Evolutionary conservation across 371 early-diverging fungal species (phyloP).

Genomic region (Enteropsectra breve): DNA sequence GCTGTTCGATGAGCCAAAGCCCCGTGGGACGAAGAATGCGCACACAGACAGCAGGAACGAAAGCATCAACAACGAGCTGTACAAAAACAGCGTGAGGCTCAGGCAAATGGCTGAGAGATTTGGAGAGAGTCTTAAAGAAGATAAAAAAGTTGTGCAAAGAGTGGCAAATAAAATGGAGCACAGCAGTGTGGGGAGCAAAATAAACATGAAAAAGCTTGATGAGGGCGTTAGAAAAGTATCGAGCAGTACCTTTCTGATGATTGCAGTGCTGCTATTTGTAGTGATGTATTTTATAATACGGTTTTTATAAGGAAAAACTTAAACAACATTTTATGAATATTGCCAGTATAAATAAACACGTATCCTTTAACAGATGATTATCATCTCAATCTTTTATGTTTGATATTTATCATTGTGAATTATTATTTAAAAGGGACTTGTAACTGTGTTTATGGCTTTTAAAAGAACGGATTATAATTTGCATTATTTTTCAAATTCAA

Average conservation of each 20-base stretch:
- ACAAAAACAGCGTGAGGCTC: slow-evolving; percentile 7
- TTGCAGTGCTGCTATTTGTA: slow-evolving; percentile 18
- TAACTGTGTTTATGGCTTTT: too few species aligned
- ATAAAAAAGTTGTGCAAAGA: slow-evolving; percentile 17
- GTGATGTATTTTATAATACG: slow-evolving; percentile 34
- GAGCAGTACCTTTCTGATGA: background rate
- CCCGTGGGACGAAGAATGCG: background rate
- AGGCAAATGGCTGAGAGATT: slow-evolving; percentile 13
- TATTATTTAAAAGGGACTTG: too few species aligned
- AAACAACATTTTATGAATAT: too few species aligned
- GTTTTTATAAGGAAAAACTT: slow-evolving; percentile 32
- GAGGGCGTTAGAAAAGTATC: background rate
- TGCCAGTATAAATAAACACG: too few species aligned
- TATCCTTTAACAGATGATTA: too few species aligned
- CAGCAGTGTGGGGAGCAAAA: background rate
- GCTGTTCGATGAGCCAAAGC: background rate
- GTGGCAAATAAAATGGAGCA: background rate
- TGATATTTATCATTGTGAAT: too few species aligned
- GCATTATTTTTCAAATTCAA: too few species aligned
- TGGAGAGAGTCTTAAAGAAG: slow-evolving; percentile 8
- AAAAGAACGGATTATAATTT: too few species aligned
- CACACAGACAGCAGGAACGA: background rate
- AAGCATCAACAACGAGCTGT: slow-evolving; percentile 15
- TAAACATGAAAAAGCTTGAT: background rate
- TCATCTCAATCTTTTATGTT: too few species aligned